Conservation (phyloP, 495 filamentous ascomycete species). For the Aspergillus panamensis region DNA sequence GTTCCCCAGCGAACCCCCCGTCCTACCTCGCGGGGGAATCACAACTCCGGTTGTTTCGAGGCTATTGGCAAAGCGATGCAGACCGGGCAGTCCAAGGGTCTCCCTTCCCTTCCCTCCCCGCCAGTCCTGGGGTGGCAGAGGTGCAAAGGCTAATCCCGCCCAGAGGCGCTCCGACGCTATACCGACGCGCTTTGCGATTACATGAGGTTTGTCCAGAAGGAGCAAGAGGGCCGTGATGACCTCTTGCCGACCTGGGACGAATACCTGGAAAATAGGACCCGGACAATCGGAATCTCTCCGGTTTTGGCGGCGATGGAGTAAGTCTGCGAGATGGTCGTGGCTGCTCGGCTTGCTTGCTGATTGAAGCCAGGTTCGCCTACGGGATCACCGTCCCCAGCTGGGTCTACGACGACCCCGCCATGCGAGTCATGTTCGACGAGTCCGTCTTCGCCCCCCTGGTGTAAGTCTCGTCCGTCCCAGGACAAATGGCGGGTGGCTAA, state of each 20-base stretch:
- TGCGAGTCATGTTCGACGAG: not conserved
- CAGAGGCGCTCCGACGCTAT: not conserved
- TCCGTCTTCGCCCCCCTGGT: not conserved
- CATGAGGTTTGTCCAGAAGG: not conserved
- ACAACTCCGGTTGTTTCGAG: not conserved
- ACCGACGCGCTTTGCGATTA: not conserved
- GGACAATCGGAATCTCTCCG: not conserved
- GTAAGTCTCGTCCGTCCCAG: not conserved
- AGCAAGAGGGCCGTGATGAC: not conserved
- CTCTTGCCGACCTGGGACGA: not conserved
- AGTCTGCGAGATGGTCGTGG: not conserved
- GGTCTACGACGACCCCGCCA: not conserved
- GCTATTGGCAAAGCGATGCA: not conserved
- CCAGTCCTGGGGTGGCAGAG: no score
- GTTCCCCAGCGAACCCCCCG: not conserved
- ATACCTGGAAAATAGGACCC: not conserved
- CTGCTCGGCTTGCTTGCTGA: not conserved
- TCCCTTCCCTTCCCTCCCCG: no score
- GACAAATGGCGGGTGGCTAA: no score
- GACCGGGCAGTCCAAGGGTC: not conserved
- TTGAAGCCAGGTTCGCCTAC: not conserved
- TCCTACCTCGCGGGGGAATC: not conserved
- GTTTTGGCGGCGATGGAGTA: conserved; percentile 2
- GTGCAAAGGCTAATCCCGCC: not conserved
- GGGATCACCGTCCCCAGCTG: not conserved